Percentiles rank a stretch among this genome's conserved stretches.
Evolutionary conservation across 768 basidiomycete species (phyloP).

Genomic region (Phlebiopsis flavidoalba): DNA sequence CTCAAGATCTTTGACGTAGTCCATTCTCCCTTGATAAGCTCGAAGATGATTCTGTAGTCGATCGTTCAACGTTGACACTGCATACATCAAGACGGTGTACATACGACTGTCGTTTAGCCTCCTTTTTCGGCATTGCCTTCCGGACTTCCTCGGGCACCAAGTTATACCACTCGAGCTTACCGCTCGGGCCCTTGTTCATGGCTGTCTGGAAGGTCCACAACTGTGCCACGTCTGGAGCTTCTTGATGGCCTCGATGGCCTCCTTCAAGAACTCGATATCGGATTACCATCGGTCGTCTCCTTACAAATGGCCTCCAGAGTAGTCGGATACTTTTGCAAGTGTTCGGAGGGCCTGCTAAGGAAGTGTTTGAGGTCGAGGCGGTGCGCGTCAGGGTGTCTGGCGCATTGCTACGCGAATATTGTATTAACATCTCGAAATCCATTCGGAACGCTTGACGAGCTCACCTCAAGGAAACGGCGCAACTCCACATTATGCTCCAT

Average conservation of each 20-base stretch:
- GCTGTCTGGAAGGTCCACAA: conserved; percentile 87
- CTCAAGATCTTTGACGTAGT: conserved; percentile 88
- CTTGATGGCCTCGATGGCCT: conserved; percentile 82
- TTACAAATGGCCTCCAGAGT: conserved; percentile 81
- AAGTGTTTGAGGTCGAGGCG: conserved; percentile 74
- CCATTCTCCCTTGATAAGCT: conserved; percentile 96
- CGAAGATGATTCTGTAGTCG: conserved; percentile 73
- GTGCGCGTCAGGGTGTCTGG: conserved; percentile 48
- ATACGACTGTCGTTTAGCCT: conserved; percentile 81
- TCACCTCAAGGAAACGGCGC: conserved; percentile 79
- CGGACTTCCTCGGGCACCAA: conserved; percentile 67
- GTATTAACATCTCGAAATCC: no score
- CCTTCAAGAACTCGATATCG: conserved; percentile 76
- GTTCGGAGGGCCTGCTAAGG: conserved; percentile 74
- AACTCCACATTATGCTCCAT: conserved; percentile 77
- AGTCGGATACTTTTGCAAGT: conserved; percentile 80
- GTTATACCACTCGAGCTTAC: conserved; percentile 90
- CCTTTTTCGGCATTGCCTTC: conserved; percentile 60
- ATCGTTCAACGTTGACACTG: not conserved
- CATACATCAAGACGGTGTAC: conserved; percentile 21
- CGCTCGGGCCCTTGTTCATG: conserved; percentile 75
- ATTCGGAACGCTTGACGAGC: not conserved
- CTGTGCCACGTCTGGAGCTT: conserved; percentile 78
- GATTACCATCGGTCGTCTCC: conserved; percentile 76
- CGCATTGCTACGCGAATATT: conserved; percentile 37